Evolutionary conservation across 2,329 filamentous ascomycete species (phyloP), one percentile per base, ranked within the genome.

Genomic region (Hymenoscyphus linearis): DNA sequence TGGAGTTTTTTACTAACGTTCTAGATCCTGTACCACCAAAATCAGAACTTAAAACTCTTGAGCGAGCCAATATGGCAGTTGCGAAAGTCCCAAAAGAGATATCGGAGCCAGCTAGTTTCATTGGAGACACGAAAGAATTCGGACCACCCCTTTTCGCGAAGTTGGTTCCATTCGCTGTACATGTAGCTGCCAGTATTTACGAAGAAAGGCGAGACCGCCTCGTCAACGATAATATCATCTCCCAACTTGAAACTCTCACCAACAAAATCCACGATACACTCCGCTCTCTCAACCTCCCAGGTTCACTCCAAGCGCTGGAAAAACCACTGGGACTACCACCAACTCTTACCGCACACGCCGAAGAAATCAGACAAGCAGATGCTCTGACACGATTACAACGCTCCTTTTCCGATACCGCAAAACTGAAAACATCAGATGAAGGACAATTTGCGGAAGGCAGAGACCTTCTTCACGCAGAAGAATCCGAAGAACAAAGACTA

Each of bases 101-200:
- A 1, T 85, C 87, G 0, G 87, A 91, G 61, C 91, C 93, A 0
- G 85, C 90, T 59, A 86, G 90, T 0, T 86, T 90, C 73, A 81
- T 99, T 3, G 91, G 92, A 1, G 89, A 95, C 13, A 83, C 87
- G 52, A 85, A 85, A 14, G 88, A 93, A 61, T 89, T 97, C 69
- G 93, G 95, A 0, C 86, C 86, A 25, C 90, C 92, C 0, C 77
- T 99, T 0, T 98, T 99, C 73, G 85, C 90, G 1, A 95, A 93
- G 69, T 82, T 99, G 1, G 95, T 99, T 0, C 95, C 95, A 0
- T 98, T 97, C 73, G 92, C 93, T 0, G 95, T 98, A 0, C 95
- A 99, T 71, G 84, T 98, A 55, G 95, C 95, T 7, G 91, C 93
- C 1, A 96, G 91, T 55, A 96, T 98, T 36, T 99, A 99, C 71